Percentiles rank a stretch among this genome's conserved stretches.
Conservation (phyloP, 257 asterid genomes). For the Buddleja alternifolia region DNA sequence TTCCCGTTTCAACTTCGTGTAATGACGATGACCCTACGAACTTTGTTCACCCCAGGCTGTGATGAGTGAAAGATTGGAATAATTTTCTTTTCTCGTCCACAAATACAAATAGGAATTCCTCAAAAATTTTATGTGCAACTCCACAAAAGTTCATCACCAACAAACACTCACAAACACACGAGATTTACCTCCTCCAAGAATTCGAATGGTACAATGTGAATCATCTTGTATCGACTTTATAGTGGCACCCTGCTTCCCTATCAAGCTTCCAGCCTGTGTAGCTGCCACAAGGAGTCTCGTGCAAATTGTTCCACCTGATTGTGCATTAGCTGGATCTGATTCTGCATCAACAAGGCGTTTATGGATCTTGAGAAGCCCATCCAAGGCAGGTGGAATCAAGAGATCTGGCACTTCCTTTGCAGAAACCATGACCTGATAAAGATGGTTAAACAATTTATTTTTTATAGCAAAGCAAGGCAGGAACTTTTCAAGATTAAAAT, state of each 20-base stretch:
- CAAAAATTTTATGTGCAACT: too few species aligned
- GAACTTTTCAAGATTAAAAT: not conserved
- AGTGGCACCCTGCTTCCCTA: constrained; percentile 98
- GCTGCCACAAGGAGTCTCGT: constrained; percentile 92
- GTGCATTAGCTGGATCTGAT: constrained; percentile 54
- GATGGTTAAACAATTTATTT: constrained; percentile 16
- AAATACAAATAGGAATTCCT: too few species aligned
- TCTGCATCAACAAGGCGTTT: constrained; percentile 68
- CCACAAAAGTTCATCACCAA: not conserved
- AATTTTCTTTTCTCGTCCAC: too few species aligned
- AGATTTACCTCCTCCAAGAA: constrained; percentile 75
- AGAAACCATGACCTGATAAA: constrained; percentile 73
- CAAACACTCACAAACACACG: constrained; percentile 4
- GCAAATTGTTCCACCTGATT: constrained; percentile 53
- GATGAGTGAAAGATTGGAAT: too few species aligned
- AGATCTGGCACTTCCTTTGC: constrained; percentile 90
- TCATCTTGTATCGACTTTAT: constrained; percentile 82
- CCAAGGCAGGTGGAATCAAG: constrained; percentile 79
- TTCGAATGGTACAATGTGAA: constrained; percentile 77
- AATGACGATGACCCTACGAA: too few species aligned
- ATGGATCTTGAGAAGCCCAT: constrained; percentile 82
- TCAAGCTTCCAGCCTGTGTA: constrained; percentile 88
- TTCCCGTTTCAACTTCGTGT: too few species aligned
- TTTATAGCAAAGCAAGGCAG: constrained; percentile 23
- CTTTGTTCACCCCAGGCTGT: too few species aligned